Conservation (phyloP, 352 stramenopile genomes). For the Phytophthora sp. region DNA sequence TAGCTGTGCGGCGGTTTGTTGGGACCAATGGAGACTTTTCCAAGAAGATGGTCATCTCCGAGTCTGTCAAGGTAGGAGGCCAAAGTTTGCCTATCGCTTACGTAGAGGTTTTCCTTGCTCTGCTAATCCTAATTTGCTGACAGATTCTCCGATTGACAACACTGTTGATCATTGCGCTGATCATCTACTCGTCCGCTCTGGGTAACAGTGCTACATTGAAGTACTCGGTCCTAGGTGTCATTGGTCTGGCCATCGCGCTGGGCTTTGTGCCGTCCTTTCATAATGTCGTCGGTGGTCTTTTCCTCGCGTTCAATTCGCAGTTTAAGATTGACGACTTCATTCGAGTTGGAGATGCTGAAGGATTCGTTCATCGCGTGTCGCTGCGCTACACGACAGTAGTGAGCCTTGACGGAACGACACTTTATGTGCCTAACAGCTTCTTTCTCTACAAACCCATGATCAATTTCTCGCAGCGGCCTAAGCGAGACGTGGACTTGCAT, state of each 20-base stretch:
- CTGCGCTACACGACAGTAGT: slow-evolving; percentile 86
- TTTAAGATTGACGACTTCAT: slow-evolving; percentile 91
- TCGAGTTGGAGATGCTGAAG: slow-evolving; percentile 71
- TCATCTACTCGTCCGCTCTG: slow-evolving; percentile 86
- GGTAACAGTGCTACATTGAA: slow-evolving; percentile 76
- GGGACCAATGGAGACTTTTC: slow-evolving; percentile 81
- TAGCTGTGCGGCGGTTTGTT: slow-evolving; percentile 81
- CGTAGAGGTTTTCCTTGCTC: background rate
- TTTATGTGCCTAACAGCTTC: slow-evolving; percentile 89
- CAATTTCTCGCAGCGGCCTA: slow-evolving; percentile 87
- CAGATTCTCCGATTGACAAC: slow-evolving; percentile 82
- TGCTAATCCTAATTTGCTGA: background rate
- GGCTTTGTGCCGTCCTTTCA: slow-evolving; percentile 89
- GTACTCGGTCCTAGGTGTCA: slow-evolving; percentile 85
- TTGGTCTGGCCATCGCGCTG: slow-evolving; percentile 82
- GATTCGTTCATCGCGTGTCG: slow-evolving; percentile 85
- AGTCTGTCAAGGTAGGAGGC: slow-evolving; percentile 79
- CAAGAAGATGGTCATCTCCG: slow-evolving; percentile 90
- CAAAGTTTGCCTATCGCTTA: background rate
- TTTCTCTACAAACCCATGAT: slow-evolving; percentile 93
- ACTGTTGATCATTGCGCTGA: slow-evolving; percentile 79
- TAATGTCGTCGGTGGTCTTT: slow-evolving; percentile 87
- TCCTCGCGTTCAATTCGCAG: slow-evolving; percentile 89
- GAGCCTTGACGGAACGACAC: slow-evolving; percentile 79
- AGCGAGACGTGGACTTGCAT: slow-evolving; percentile 81